A percentile compares a stretch with the other conserved stretches of the same genome.
Evolutionary conservation across 495 filamentous ascomycete genomes (phyloP).

Genomic region (Penicillium fimorum): DNA sequence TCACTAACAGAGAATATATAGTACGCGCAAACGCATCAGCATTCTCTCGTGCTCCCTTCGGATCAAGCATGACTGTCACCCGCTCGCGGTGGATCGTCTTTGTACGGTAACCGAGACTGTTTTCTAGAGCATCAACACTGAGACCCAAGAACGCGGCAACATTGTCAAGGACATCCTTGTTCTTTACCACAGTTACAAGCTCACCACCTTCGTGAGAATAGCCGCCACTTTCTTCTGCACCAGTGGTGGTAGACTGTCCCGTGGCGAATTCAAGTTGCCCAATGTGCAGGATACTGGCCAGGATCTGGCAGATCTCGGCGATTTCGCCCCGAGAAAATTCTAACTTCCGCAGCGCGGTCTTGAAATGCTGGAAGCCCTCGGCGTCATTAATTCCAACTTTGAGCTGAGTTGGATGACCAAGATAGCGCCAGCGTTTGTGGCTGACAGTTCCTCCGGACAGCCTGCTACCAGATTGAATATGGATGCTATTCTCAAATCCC

Average conservation of each 20-base stretch:
- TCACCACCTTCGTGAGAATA: constrained; percentile 94
- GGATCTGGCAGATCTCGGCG: constrained; percentile 91
- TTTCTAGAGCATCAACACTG: constrained; percentile 73
- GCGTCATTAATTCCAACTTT: constrained; percentile 95
- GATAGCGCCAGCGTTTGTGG: constrained; percentile 86
- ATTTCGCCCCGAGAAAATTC: constrained; percentile 93
- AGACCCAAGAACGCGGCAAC: constrained; percentile 92
- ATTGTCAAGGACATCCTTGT: constrained; percentile 83
- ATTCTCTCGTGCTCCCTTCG: constrained; percentile 81
- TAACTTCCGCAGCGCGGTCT: constrained; percentile 88
- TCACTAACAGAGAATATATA: constrained; percentile 91
- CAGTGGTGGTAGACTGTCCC: constrained; percentile 70
- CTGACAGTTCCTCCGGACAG: constrained; percentile 51
- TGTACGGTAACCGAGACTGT: constrained; percentile 87
- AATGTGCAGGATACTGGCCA: constrained; percentile 90
- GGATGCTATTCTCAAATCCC: constrained; percentile 65
- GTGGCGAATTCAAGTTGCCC: constrained; percentile 91
- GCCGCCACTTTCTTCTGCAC: constrained; percentile 88
- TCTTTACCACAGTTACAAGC: constrained; percentile 79
- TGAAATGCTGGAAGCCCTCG: constrained; percentile 96
- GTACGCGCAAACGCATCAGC: constrained; percentile 92
- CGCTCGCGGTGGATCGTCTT: constrained; percentile 93
- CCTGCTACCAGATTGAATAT: constrained; percentile 44
- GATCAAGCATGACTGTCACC: constrained; percentile 96
- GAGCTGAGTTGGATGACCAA: constrained; percentile 93